Evolutionary conservation across 306 rosid genomes (phyloP), one percentile per base, ranked within the genome.

Genomic region (Cucumis sativus): DNA sequence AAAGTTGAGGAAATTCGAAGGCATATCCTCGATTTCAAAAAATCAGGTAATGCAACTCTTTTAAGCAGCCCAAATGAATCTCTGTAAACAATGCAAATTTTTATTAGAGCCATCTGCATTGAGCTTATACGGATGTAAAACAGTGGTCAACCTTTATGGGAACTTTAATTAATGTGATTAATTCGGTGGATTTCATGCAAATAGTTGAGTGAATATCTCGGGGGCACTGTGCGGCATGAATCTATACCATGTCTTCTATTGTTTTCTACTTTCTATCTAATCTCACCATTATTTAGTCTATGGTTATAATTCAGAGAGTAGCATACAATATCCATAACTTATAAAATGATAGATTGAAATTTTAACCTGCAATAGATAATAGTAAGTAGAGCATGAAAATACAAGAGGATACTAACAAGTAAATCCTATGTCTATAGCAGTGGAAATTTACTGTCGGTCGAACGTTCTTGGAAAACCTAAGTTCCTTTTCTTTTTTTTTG

Each of bases 1-100:
- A 95, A 95, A 83, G 84, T 95, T 55, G 97, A 92, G 70, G 97
- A 92, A 89, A 90, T 95, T 79, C 96, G 97, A 81, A 92, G 97
- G 83, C 97, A 95, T 60, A 75, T 92, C 15, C 80, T 87, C 76
- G 78, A 89, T 84, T 95, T 95, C 86, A 88, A 82, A 83, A 88
- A 95, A 85, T 95, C 99, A 87, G 99, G 99, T 92, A 83, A 66
- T 47, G 11, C 18, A 40, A 80, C 13, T 28, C 60, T 61, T 73
- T 76, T 69, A 18, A 74, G n/a, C 28, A 18, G 54, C 49, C 47
- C 20, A 30, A 10, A 16, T 28, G 45, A 54, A 20, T 74, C 10
- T 74, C 28, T 54, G 77, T 9, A 15, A 33, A 15, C 14, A 18
- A 43, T 13, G 13, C n/a, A 45, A 7, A 54, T 7, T 23, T 69